Evolutionary conservation across 1,139 yeast genomes (phyloP).

Genomic region (Scheffersomyces insectosa): DNA sequence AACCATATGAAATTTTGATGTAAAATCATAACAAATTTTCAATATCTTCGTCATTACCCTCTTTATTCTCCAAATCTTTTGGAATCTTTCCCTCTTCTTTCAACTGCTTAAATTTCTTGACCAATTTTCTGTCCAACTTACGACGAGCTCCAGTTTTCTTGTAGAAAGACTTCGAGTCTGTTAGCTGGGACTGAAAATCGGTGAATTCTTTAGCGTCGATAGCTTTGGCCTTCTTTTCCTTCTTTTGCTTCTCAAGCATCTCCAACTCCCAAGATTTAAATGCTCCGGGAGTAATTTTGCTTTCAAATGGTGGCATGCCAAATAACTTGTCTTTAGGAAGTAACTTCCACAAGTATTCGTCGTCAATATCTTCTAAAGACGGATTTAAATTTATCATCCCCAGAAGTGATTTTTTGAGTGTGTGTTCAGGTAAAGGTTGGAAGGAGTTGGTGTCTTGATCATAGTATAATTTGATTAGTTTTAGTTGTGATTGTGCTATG

Average conservation of each 20-base stretch:
- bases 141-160: conserved; percentile 27
- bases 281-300: conserved; percentile 22
- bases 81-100: conserved; percentile 24
- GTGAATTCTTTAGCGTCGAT: conserved; percentile 22
- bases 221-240: conserved; percentile 17
- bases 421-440: conserved; percentile 37
- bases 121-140: conserved; percentile 33
- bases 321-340: conserved; percentile 37
- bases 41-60: conserved; percentile 1
- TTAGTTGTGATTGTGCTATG: conserved; percentile 24
- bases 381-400: conserved; percentile 44
- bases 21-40: conserved; percentile 1
- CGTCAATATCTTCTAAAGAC: conserved; percentile 36
- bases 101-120: conserved; percentile 28
- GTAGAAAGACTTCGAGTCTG: conserved; percentile 24
- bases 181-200: conserved; percentile 21
- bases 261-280: conserved; percentile 42
- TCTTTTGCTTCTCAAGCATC: conserved; percentile 20
- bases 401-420: conserved; percentile 40
- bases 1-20: neutral
- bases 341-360: conserved; percentile 43
- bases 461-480: conserved; percentile 28
- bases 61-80: conserved; percentile 1
- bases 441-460: conserved; percentile 29
- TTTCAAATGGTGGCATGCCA: conserved; percentile 40